Conservation (phyloP, 768 basidiomycete species). For the Suillus hirtellus region DNA sequence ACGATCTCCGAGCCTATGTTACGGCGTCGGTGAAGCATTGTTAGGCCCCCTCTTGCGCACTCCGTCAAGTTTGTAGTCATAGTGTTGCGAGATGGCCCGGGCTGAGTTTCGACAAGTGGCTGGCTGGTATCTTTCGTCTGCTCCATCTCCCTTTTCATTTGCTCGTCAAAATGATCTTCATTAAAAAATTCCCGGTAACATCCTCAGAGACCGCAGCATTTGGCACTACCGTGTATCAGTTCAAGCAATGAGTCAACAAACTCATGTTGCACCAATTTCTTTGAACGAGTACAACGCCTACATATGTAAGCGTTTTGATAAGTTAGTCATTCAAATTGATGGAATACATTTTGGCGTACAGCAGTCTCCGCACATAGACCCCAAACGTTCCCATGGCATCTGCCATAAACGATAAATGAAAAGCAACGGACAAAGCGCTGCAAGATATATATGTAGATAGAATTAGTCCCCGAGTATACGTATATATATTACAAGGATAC, state of each 20-base stretch:
- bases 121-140: constrained; percentile 17
- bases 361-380: constrained; percentile 19
- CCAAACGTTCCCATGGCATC: neutral
- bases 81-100: constrained; percentile 7
- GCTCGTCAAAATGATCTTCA: constrained; percentile 32
- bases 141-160: constrained; percentile 25
- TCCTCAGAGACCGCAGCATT: constrained; percentile 29
- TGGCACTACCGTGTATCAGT: constrained; percentile 18
- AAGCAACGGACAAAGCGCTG: neutral
- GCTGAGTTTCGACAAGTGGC: constrained; percentile 24
- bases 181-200: constrained; percentile 32
- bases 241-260: constrained; percentile 14
- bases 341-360: constrained; percentile 17
- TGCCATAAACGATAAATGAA: constrained; percentile 2
- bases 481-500: too few species aligned
- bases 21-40: neutral
- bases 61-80: neutral
- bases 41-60: neutral
- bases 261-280: constrained; percentile 26
- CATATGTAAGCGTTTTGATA: constrained; percentile 4
- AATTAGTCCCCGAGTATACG: too few species aligned
- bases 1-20: neutral
- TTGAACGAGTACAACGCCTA: constrained; percentile 19
- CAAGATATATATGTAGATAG: too few species aligned
- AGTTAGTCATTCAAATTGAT: neutral